A percentile compares a stretch with the other conserved stretches of the same genome.
Conservation (phyloP, 2,329 filamentous ascomycete genomes). For the Cryphonectria carpinicola region DNA sequence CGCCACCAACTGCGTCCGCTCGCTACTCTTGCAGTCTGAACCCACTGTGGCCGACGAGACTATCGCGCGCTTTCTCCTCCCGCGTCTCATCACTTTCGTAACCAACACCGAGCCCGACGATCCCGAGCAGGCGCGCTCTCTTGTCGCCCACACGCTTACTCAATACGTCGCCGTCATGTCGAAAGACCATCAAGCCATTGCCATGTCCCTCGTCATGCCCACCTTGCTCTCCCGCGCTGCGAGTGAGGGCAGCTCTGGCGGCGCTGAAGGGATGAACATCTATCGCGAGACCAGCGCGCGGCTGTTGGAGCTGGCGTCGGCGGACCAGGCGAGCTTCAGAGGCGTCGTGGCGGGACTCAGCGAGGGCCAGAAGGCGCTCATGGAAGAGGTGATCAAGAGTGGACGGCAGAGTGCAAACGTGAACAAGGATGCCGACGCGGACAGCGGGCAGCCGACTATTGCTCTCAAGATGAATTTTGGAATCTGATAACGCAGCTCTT, state of each 20-base stretch:
- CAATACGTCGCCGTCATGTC: conserved; percentile 64
- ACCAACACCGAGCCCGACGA: conserved; percentile 73
- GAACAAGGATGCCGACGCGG: conserved; percentile 46
- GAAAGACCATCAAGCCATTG: conserved; percentile 55
- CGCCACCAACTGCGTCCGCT: conserved; percentile 86
- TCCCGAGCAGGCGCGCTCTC: conserved; percentile 72
- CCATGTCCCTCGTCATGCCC: conserved; percentile 77
- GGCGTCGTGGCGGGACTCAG: conserved; percentile 73
- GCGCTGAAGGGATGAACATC: conserved; percentile 48
- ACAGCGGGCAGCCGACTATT: conserved; percentile 74
- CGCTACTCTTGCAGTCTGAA: conserved; percentile 71
- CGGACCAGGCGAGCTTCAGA: conserved; percentile 74
- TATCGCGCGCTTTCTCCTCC: conserved; percentile 75
- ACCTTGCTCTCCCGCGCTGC: conserved; percentile 74
- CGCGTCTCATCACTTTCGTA: conserved; percentile 76
- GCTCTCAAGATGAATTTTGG: conserved; percentile 94
- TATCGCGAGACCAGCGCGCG: conserved; percentile 76
- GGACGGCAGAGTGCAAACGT: conserved; percentile 54
- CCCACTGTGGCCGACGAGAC: conserved; percentile 69
- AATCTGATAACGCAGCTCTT: conserved; percentile 34
- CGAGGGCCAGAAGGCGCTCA: conserved; percentile 70
- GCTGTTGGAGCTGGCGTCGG: conserved; percentile 79
- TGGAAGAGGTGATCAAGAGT: conserved; percentile 79
- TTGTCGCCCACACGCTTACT: conserved; percentile 75
- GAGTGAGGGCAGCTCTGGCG: conserved; percentile 55